These are phyloP conservation scores for Xerocomus nothofagi DNA, from an alignment of 1,284 basidiomycete species.

Conservation along the genomic window DNA sequence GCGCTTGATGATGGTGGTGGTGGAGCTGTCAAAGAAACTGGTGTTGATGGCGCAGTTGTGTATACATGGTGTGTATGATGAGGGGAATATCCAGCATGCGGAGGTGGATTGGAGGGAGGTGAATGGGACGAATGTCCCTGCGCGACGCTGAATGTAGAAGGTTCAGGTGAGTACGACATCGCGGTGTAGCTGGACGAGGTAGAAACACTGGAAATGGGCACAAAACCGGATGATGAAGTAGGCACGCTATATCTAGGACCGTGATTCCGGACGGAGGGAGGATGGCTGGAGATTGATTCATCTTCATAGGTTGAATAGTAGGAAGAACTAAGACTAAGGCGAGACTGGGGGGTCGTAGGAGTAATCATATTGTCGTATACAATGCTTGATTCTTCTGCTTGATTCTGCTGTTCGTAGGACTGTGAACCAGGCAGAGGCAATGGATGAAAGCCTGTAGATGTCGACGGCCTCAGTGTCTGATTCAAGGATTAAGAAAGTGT, in stretches of 20 bases:
- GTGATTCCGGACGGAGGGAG: conserved; percentile 40
- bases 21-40: conserved; percentile 7
- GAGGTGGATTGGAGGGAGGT: conserved; percentile 21
- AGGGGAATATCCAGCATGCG: conserved; percentile 22
- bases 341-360: conserved; percentile 38
- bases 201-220: conserved; percentile 41
- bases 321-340: conserved; percentile 37
- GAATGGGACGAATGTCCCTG: conserved; percentile 39
- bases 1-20: conserved; percentile 23
- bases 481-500: conserved; percentile 32
- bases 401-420: conserved; percentile 31
- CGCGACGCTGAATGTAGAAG: conserved; percentile 44
- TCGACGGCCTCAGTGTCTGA: conserved; percentile 43
- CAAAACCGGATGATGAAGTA: conserved; percentile 66
- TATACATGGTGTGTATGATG: conserved; percentile 39
- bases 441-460: conserved; percentile 40
- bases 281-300: conserved; percentile 28
- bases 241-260: conserved; percentile 69
- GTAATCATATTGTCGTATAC: conserved; percentile 40
- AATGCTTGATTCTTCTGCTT: conserved; percentile 23
- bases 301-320: conserved; percentile 60
- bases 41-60: conserved; percentile 5
- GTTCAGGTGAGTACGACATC: conserved; percentile 46
- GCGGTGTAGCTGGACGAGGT: conserved; percentile 27
- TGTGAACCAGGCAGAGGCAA: conserved; percentile 31